Conservation (phyloP, 75 land plant species). For the Sequoia sempervirens region DNA sequence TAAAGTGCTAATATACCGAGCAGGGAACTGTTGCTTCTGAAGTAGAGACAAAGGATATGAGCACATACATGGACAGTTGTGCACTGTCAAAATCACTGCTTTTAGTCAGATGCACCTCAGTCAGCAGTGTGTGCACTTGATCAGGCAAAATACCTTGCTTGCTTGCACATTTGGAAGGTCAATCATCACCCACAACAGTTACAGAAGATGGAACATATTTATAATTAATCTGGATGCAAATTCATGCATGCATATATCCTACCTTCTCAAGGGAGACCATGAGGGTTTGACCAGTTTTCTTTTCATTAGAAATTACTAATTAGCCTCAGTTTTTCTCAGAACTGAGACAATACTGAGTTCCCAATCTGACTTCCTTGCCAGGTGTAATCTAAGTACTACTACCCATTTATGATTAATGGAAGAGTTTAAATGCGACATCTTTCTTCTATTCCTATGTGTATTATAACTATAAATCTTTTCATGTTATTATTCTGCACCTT, state of each 20-base stretch:
- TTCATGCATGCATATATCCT: not conserved
- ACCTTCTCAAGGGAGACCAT: not conserved
- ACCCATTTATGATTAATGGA: not conserved
- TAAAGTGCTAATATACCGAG: not conserved
- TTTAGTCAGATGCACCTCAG: not conserved
- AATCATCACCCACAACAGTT: not conserved
- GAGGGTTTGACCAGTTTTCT: not conserved
- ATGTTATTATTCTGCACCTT: not conserved
- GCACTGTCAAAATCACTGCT: not conserved
- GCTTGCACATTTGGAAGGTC: not conserved
- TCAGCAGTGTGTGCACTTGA: not conserved
- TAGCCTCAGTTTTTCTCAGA: not conserved
- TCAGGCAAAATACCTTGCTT: not conserved
- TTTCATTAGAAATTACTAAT: not conserved
- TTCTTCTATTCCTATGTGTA: not conserved
- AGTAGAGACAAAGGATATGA: not conserved
- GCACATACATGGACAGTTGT: not conserved
- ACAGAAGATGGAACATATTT: too few relatives aligned
- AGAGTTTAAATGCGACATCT: not conserved
- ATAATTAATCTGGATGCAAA: too few relatives aligned
- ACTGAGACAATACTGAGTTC: not conserved
- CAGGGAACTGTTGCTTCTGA: not conserved
- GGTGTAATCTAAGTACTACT: not conserved
- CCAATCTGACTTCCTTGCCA: not conserved
- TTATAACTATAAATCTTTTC: not conserved